Conservation (phyloP, 371 early-diverging fungal genomes). For the Zopfochytrium polystomum region DNA sequence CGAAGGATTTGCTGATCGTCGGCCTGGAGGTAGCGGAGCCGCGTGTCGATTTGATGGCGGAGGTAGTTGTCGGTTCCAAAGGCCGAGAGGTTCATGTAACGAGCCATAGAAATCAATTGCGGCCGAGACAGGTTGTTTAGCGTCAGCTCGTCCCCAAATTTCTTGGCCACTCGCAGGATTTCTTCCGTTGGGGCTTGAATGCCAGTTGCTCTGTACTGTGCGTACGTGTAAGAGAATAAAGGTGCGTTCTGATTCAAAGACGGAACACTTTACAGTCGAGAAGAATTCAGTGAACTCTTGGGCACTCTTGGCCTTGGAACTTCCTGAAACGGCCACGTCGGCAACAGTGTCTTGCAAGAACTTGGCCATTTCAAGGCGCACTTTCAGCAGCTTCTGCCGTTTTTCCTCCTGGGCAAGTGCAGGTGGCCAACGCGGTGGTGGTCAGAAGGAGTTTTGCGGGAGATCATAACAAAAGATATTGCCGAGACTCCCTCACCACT, state of each 20-base stretch:
- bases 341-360: conserved; percentile 94
- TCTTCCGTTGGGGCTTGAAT: conserved; percentile 80
- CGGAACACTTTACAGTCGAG: conserved; percentile 57
- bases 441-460: not conserved
- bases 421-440: not conserved
- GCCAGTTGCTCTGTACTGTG: conserved; percentile 79
- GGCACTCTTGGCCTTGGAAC: conserved; percentile 58
- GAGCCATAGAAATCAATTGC: conserved; percentile 89
- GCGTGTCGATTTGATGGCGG: conserved; percentile 81
- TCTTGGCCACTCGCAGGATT: conserved; percentile 76
- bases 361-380: conserved; percentile 89
- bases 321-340: conserved; percentile 70
- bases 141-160: conserved; percentile 89
- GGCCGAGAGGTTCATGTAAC: conserved; percentile 89
- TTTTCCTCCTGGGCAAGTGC: conserved; percentile 74
- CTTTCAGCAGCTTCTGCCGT: conserved; percentile 77
- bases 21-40: conserved; percentile 77
- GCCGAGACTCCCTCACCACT: conserved; percentile 47
- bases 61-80: conserved; percentile 95
- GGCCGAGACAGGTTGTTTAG: conserved; percentile 90
- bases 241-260: too few species aligned
- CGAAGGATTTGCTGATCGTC: conserved; percentile 80
- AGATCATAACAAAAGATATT: conserved; percentile 11
- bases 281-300: conserved; percentile 80
- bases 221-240: not conserved